Evolutionary conservation across 2,329 filamentous ascomycete species (phyloP), one percentile per base, ranked within the genome.

Genomic region (Microthyrium microscopicum): DNA sequence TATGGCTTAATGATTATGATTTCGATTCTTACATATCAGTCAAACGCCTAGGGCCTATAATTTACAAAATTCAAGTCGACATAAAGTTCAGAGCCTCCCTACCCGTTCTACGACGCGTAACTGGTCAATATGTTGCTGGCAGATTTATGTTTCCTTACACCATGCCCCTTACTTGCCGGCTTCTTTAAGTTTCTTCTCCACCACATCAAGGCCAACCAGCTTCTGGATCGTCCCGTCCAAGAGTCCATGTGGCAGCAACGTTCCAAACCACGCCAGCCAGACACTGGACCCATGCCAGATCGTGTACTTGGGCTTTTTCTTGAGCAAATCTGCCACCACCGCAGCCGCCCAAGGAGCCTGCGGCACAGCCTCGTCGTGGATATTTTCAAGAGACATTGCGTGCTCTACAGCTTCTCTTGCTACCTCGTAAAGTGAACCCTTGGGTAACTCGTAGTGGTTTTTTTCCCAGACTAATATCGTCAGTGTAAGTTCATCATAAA

Each of bases 221-320:
- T 22, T 34, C 26, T 34, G 28, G 15, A 34, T 29, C 33, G 19
- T 29, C 5, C 33, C 33, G 8, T 34, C 25, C 17, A 34, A 16
- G 11, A 5, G 24, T 45, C 49, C 13, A 44, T 44, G 3, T 64
- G 61, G 46, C 66, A 57, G 25, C 57, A 70, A 2, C 51, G 57
- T 42, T 43, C 53, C 42, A 52, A 55, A 67, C 58, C 55, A 69
- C 3, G 63, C 59, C 20, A 61, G 35, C 54, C 56, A 61, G 28
- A 51, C 51, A 48, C 58, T 60, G 36, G 61, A 60, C 1, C 68
- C 68, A 37, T 67, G 66, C 65, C 65, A 70, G 12, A 70, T 43
- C 58, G 59, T 63, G 26, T 58, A 50, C 46, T 56, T 57, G 20
- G 34, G 27, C n/a, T n/a, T 32, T 3, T 19, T 31, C 47, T 48